Percentiles rank a stretch among this genome's conserved stretches.
phyloP scores from a whole-genome alignment of 2,329 filamentous ascomycete species.

The Ophiostoma fasciatum region DNA sequence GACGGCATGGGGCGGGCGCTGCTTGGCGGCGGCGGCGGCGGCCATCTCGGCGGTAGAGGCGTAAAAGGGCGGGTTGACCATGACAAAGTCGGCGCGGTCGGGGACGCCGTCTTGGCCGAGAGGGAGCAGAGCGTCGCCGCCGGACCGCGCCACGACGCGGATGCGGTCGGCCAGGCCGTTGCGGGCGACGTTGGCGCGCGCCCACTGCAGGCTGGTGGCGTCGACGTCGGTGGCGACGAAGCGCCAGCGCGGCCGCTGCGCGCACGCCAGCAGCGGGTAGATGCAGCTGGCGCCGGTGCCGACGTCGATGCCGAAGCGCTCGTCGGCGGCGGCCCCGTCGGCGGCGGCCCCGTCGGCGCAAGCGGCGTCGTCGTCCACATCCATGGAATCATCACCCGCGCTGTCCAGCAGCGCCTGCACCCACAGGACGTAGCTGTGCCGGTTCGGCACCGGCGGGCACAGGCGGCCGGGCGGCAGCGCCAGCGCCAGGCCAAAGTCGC shows the following conservation, averaged over 20 bases:
- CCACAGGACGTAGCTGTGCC: conserved; percentile 86
- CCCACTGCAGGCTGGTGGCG: conserved; percentile 48
- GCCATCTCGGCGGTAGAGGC: conserved; percentile 54
- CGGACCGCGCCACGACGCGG: conserved; percentile 39
- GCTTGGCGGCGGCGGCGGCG: conserved; percentile 49
- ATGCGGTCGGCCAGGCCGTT: conserved; percentile 55
- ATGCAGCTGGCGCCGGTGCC: conserved; percentile 87
- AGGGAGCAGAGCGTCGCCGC: conserved; percentile 43
- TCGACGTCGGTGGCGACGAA: conserved; percentile 74
- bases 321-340: conserved; percentile 16
- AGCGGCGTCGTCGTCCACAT: too few species aligned
- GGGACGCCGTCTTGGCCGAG: conserved; percentile 30
- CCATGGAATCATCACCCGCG: too few species aligned
- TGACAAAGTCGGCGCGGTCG: conserved; percentile 56
- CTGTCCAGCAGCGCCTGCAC: conserved; percentile 62
- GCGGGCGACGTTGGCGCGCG: conserved; percentile 47
- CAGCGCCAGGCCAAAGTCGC: conserved; percentile 59
- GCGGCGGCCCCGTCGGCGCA: too few species aligned
- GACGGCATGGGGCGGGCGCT: conserved; percentile 51
- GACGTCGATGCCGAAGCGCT: conserved; percentile 61
- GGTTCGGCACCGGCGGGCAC: conserved; percentile 67
- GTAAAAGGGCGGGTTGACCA: conserved; percentile 96
- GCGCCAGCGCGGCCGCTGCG: conserved; percentile 51
- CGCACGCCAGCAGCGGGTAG: conserved; percentile 70
- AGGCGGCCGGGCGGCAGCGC: conserved; percentile 63